These are phyloP conservation scores for Cenchrus fungigraminus DNA, from an alignment of 176 grass and related monocot genomes.

Conservation along the genomic window DNA sequence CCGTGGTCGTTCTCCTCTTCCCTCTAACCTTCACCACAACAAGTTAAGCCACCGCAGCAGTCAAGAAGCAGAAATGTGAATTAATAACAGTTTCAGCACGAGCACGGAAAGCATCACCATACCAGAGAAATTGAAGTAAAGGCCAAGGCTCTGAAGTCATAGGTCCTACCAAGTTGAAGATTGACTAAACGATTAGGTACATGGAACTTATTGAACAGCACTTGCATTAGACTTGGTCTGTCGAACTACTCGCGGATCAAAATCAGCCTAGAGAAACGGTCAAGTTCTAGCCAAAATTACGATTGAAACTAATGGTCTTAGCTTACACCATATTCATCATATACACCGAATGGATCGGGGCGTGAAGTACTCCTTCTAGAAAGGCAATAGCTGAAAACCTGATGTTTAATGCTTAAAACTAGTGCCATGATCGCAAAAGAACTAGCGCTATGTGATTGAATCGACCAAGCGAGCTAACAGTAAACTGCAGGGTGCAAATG, in stretches of 20 bases:
- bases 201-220: background rate
- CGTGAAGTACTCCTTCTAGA: background rate
- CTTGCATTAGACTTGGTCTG: slow-evolving; percentile 6
- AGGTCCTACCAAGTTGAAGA: slow-evolving; percentile 15
- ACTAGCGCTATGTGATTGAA: background rate
- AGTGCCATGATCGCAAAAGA: background rate
- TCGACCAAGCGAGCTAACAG: background rate
- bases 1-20: background rate
- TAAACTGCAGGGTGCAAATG: background rate
- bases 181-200: background rate
- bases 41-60: background rate
- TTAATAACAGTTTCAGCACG: slow-evolving; percentile 22
- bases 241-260: background rate
- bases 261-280: background rate
- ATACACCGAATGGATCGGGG: background rate
- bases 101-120: background rate
- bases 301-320: background rate
- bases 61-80: slow-evolving; percentile 29
- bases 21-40: slow-evolving; percentile 13
- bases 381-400: background rate
- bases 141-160: background rate
- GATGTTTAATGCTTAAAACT: background rate
- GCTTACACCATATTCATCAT: background rate
- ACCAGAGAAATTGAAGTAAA: background rate
- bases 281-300: background rate